Evolutionary conservation across 2,329 filamentous ascomycete genomes (phyloP).

Genomic region (Davidsoniella eucalypti): DNA sequence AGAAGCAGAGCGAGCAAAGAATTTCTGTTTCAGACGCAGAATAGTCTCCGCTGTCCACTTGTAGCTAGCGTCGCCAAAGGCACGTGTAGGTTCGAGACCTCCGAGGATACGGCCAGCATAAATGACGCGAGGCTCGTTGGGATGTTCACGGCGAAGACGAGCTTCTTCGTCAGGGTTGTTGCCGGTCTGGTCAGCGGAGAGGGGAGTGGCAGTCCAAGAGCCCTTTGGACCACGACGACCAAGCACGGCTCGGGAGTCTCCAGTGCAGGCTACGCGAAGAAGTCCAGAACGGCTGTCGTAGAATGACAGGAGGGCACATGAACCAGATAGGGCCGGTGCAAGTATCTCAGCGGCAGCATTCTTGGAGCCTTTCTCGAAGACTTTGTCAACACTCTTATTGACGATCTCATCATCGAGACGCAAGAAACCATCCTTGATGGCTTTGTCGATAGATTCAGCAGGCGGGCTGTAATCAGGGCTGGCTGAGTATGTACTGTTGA

Average conservation of each 20-base stretch:
- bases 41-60: conserved; percentile 87
- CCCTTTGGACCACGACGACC: conserved; percentile 62
- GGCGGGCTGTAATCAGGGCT: conserved; percentile 47
- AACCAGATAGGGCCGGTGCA: conserved; percentile 87
- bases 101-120: conserved; percentile 81
- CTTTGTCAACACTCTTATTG: conserved; percentile 79
- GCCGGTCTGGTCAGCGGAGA: conserved; percentile 90
- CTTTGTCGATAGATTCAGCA: conserved; percentile 67
- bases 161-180: conserved; percentile 70
- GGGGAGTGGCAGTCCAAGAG: conserved; percentile 80
- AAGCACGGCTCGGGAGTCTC: conserved; percentile 87
- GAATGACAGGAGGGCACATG: conserved; percentile 88
- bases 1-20: conserved; percentile 71
- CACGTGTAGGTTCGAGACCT: conserved; percentile 78
- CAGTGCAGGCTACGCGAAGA: conserved; percentile 85
- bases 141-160: conserved; percentile 71
- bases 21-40: conserved; percentile 63
- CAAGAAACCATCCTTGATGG: conserved; percentile 84
- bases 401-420: conserved; percentile 88
- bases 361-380: conserved; percentile 77
- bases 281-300: conserved; percentile 81
- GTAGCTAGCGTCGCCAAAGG: conserved; percentile 92
- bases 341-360: conserved; percentile 81
- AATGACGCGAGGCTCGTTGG: conserved; percentile 74
- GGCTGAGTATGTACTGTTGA: conserved; percentile 81